These are phyloP conservation scores for Fusarium ramigenum DNA, from an alignment of 2,329 filamentous ascomycete species.

Conservation along the genomic window DNA sequence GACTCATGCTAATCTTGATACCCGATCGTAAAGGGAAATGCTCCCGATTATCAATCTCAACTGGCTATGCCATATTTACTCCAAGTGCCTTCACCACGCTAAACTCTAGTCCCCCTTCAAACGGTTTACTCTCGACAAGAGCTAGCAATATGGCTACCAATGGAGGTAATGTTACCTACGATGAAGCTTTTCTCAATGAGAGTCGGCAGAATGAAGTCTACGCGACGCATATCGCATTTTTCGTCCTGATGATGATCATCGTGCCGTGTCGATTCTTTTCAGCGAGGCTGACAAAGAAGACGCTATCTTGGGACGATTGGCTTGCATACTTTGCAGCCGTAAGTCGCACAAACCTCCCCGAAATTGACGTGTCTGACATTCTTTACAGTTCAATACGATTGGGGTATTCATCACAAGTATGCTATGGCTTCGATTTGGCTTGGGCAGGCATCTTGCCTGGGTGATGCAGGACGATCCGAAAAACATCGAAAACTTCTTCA, in stretches of 20 bases:
- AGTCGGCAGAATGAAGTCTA: not conserved
- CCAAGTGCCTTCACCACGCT: accelerated
- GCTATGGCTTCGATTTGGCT: not conserved
- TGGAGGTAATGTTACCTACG: not conserved
- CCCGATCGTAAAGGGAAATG: too few species aligned
- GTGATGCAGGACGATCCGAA: not conserved
- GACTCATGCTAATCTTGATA: not conserved
- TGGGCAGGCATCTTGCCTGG: not conserved
- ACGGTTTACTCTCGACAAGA: too few species aligned
- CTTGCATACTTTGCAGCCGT: slow-evolving; percentile 1
- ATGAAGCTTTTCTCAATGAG: not conserved
- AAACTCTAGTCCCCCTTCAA: accelerated
- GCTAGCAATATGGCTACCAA: not conserved
- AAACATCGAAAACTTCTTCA: not conserved
- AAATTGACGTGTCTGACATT: not conserved
- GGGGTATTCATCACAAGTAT: not conserved
- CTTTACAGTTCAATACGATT: not conserved
- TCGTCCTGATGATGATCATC: not conserved
- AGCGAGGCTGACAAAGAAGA: not conserved
- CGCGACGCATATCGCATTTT: not conserved
- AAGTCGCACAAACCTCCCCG: accelerated
- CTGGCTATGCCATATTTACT: not conserved
- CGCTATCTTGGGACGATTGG: not conserved
- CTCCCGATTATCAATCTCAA: not conserved
- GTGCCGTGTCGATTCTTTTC: not conserved